Conservation (phyloP, 2,329 filamentous ascomycete genomes). For the Simplicillium aogashimaense region DNA sequence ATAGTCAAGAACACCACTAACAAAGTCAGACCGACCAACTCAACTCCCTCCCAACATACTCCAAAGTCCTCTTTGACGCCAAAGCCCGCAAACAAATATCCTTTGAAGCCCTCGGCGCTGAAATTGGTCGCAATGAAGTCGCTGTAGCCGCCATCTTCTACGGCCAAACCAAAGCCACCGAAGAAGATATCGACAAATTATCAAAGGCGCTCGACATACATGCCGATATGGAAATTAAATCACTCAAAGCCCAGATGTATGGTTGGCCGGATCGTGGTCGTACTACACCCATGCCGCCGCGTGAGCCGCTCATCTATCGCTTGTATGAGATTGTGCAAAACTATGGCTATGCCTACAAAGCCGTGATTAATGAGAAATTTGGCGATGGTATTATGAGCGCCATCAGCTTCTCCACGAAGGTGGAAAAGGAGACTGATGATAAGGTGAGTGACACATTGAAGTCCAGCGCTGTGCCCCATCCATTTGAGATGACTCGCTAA, state of each 20-base stretch:
- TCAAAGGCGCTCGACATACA: constrained; percentile 45
- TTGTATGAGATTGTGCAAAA: constrained; percentile 94
- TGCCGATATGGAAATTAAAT: constrained; percentile 25
- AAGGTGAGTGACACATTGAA: constrained; percentile 18
- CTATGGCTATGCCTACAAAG: constrained; percentile 94
- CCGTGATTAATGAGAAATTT: constrained; percentile 90
- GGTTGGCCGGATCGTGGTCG: constrained; percentile 75
- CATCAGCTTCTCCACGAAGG: constrained; percentile 80
- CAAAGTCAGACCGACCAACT: no score
- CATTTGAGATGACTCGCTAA: no score
- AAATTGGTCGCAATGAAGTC: constrained; percentile 71
- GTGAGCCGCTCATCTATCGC: constrained; percentile 58
- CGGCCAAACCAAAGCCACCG: constrained; percentile 66
- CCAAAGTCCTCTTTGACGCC: constrained; percentile 57
- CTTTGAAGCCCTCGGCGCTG: constrained; percentile 68
- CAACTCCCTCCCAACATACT: constrained; percentile 52
- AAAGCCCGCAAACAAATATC: constrained; percentile 67
- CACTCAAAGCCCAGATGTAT: constrained; percentile 51
- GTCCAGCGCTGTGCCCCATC: no score
- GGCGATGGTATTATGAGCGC: constrained; percentile 95
- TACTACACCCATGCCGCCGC: constrained; percentile 31
- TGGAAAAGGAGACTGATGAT: constrained; percentile 88
- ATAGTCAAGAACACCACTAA: no score
- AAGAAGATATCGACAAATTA: constrained; percentile 58
- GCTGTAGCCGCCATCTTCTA: constrained; percentile 86